phyloP scores from a whole-genome alignment of 2,329 filamentous ascomycete genomes.

The Neopestalotiopsis sp. region DNA sequence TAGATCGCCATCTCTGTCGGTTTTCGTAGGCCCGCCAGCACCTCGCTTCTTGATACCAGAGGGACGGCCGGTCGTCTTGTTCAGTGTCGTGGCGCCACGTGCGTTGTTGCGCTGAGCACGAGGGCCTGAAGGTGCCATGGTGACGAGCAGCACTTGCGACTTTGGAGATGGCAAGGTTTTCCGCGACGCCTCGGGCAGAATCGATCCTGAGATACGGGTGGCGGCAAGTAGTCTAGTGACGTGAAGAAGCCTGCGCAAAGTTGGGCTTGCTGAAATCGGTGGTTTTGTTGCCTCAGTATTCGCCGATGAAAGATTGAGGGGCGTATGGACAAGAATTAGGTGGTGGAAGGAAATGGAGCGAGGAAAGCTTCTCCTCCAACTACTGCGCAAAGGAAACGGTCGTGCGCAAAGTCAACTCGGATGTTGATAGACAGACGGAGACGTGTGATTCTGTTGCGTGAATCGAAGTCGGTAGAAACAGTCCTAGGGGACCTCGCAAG shows the following conservation, averaged over 20 bases:
- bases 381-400: not conserved
- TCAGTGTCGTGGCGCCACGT: slow-evolving; percentile 20
- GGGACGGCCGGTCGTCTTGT: slow-evolving; percentile 37
- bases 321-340: not conserved
- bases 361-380: not conserved
- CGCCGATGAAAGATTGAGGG: not conserved
- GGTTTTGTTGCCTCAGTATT: not conserved
- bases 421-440: not conserved
- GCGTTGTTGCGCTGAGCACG: slow-evolving; percentile 27
- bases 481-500: not conserved
- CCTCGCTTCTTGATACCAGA: slow-evolving; percentile 58
- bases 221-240: not conserved
- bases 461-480: slow-evolving; percentile 2
- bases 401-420: not conserved
- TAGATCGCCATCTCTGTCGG: slow-evolving; percentile 64
- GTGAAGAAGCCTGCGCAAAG: not conserved
- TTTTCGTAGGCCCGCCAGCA: slow-evolving; percentile 37
- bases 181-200: not conserved
- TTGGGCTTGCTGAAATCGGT: not conserved
- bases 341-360: not conserved
- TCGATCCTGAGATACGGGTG: not conserved
- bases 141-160: slow-evolving; percentile 3
- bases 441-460: not conserved
- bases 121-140: slow-evolving; percentile 26
- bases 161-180: not conserved